Conservation (phyloP, 495 filamentous ascomycete genomes). For the Polyplosphaeria fusca region DNA sequence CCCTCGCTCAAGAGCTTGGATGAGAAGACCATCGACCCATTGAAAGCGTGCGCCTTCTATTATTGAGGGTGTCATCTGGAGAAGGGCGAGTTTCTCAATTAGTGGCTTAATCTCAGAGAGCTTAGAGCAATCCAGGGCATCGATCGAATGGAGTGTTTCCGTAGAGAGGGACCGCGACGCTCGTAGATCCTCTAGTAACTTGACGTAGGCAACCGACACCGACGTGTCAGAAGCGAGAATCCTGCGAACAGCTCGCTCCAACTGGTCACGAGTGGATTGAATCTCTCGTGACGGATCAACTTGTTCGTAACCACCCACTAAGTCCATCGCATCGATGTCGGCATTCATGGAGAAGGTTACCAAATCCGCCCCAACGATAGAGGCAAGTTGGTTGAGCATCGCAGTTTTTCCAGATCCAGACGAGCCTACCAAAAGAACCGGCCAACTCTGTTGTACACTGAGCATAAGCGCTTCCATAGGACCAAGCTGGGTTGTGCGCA, state of each 20-base stretch:
- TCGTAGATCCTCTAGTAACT: slow-evolving; percentile 14
- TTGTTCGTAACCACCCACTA: slow-evolving; percentile 96
- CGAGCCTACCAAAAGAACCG: slow-evolving; percentile 81
- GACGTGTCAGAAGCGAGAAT: slow-evolving; percentile 44
- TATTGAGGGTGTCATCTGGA: neutral
- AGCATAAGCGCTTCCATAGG: slow-evolving; percentile 82
- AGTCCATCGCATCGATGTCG: slow-evolving; percentile 93
- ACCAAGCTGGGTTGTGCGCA: slow-evolving; percentile 52
- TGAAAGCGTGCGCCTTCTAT: slow-evolving; percentile 76
- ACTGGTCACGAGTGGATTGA: slow-evolving; percentile 52
- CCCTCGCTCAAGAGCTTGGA: slow-evolving; percentile 80
- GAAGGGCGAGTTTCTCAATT: slow-evolving; percentile 13
- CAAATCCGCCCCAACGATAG: slow-evolving; percentile 65
- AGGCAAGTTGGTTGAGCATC: slow-evolving; percentile 74
- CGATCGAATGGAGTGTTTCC: neutral
- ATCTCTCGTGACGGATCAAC: slow-evolving; percentile 71
- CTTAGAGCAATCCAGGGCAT: slow-evolving; percentile 6
- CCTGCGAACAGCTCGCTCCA: slow-evolving; percentile 54
- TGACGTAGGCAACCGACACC: neutral
- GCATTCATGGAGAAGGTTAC: slow-evolving; percentile 80
- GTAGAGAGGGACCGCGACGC: neutral
- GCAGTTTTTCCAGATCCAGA: slow-evolving; percentile 84
- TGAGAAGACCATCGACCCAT: slow-evolving; percentile 91
- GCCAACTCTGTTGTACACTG: slow-evolving; percentile 80
- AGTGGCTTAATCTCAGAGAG: neutral